Evolutionary conservation across 805 yeast species (phyloP), one percentile per base, ranked within the genome.

Genomic region (Candida ortonii): DNA sequence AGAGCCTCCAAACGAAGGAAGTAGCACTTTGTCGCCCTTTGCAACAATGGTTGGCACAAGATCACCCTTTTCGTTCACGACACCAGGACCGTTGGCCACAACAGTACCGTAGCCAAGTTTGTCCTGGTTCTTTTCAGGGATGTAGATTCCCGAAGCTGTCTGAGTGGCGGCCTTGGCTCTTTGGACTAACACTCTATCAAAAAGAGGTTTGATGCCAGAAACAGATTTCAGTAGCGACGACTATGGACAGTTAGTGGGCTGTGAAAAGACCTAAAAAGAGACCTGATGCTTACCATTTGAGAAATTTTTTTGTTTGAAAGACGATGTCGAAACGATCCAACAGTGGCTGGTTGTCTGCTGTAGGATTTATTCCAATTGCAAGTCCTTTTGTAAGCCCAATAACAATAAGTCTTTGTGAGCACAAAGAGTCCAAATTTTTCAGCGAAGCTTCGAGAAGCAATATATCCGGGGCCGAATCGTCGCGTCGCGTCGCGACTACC

Each of bases 171-270:
- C 95, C 73, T 88, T 88, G 58, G 83, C 70, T 66, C 96, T 84
- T 71, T 88, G 97, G 44, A 93, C 96, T 47, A 93, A 76, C 43
- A 93, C 89, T 68, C 98, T 83, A 80, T 93, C 97, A 52, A 93
- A 74, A 51, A 93, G 78, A 44, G 98, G 98, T 52, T 81, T 81
- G 61, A 93, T 80, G 42, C 86, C 76, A 67, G 86, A 82, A 55
- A 86, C 93, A 49, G 84, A 78, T 65, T 85, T 87, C 59, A 84
- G 68, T 43, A 84, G 57, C 32, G 87, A 71, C 41, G 76, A 65
- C 78, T 68, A 22, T 18, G 10, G 17, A 4, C 6, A 10, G 23
- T 18, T 25, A 30, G 34, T 17, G 13, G 15, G 16, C 31, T 16
- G 7, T n/a, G n/a, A n/a, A n/a, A 22, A 17, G 14, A 23, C 18